A percentile compares a stretch with the other conserved stretches of the same genome.
These are phyloP conservation scores for Calocybe gangraenosa DNA, from an alignment of 768 basidiomycete genomes.

Conservation along the genomic window DNA sequence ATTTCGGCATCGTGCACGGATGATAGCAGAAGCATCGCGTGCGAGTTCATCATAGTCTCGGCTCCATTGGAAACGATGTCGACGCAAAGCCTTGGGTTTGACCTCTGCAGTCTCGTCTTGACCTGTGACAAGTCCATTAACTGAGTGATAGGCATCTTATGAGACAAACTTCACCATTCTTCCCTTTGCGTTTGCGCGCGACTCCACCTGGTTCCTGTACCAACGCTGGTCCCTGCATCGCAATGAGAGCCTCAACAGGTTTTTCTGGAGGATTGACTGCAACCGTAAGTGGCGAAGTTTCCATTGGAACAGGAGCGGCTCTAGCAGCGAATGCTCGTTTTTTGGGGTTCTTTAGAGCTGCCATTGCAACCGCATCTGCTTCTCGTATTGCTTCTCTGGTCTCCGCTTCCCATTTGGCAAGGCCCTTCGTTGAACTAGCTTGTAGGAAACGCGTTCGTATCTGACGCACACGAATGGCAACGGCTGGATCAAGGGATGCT, in stretches of 20 bases:
- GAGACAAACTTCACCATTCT: conserved; percentile 26
- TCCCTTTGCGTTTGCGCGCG: conserved; percentile 32
- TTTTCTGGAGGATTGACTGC: conserved; percentile 45
- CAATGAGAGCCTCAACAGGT: conserved; percentile 46
- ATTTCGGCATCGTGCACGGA: conserved; percentile 71
- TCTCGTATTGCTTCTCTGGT: conserved; percentile 54
- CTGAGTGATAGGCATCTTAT: background rate
- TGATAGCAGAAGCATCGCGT: conserved; percentile 78
- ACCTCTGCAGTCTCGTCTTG: conserved; percentile 11
- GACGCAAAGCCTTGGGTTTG: conserved; percentile 30
- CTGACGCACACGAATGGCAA: conserved; percentile 47
- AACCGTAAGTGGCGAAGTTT: conserved; percentile 31
- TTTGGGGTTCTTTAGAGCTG: conserved; percentile 31
- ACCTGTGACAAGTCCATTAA: background rate
- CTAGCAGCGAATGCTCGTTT: conserved; percentile 18
- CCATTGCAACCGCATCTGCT: conserved; percentile 44
- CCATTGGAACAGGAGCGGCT: conserved; percentile 19
- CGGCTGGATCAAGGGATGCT: conserved; percentile 41
- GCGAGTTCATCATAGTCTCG: conserved; percentile 85
- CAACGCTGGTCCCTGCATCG: conserved; percentile 45
- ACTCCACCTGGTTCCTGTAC: conserved; percentile 17
- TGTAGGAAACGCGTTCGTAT: conserved; percentile 58
- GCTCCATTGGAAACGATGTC: conserved; percentile 80
- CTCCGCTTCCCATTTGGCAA: conserved; percentile 60
- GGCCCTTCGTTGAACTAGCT: conserved; percentile 45